These are phyloP conservation scores for Gossypium anomalum DNA, from an alignment of 345 rosid species.

Conservation along the genomic window DNA sequence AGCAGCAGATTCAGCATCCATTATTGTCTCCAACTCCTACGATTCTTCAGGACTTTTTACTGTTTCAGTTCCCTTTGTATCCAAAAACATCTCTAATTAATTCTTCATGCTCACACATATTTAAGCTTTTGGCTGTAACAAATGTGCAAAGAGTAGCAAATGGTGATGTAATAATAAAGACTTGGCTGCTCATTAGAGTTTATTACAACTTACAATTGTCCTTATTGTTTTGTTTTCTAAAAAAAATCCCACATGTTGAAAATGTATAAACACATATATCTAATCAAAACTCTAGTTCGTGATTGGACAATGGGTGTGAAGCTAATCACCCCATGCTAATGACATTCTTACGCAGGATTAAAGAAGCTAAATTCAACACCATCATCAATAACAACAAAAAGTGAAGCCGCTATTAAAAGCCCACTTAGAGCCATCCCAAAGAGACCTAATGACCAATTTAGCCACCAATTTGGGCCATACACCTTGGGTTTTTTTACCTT, in stretches of 20 bases:
- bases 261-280: background rate
- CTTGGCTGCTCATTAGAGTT: background rate
- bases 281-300: background rate
- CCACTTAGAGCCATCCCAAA: conserved; percentile 47
- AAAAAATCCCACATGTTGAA: background rate
- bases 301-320: too few species aligned
- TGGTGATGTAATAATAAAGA: too few species aligned
- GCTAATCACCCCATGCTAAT: background rate
- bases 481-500: conserved; percentile 43
- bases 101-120: background rate
- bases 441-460: conserved; percentile 53
- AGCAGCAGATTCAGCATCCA: background rate
- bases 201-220: background rate
- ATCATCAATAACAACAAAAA: conserved; percentile 37
- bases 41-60: background rate
- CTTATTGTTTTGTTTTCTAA: background rate
- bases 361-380: conserved; percentile 58
- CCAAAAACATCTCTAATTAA: background rate
- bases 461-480: conserved; percentile 42
- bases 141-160: too few species aligned
- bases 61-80: background rate
- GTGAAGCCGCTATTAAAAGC: conserved; percentile 39
- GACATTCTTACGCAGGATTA: conserved; percentile 26
- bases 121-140: too few species aligned
- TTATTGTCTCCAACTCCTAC: background rate